A percentile compares a stretch with the other conserved stretches of the same genome.
phyloP scores from a whole-genome alignment of 176 grass and related monocot species.

The Oryza australiensis region DNA sequence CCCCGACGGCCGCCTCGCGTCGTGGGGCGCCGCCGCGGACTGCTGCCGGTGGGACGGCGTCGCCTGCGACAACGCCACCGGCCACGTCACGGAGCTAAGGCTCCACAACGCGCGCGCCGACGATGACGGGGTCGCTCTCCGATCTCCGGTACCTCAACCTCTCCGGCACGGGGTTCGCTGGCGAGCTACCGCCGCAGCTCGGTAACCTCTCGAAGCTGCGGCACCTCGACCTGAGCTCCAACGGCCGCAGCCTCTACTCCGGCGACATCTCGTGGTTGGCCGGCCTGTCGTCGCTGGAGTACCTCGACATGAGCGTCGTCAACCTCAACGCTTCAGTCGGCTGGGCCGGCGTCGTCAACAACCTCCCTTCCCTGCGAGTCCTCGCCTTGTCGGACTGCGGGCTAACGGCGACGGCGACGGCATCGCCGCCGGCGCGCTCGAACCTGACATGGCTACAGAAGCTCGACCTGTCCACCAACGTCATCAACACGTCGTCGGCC shows the following conservation, averaged over 20 bases:
- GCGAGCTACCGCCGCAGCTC: slow-evolving; percentile 19
- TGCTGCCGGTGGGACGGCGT: slow-evolving; percentile 28
- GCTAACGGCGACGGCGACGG: neutral
- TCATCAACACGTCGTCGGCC: neutral
- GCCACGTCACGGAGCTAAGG: slow-evolving; percentile 13
- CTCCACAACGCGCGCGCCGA: neutral
- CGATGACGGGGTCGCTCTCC: neutral
- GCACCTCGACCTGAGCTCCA: neutral
- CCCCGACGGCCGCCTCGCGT: slow-evolving; percentile 12
- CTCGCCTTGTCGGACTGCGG: neutral
- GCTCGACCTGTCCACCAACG: slow-evolving; percentile 25
- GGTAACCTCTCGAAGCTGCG: slow-evolving; percentile 6
- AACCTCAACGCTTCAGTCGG: neutral
- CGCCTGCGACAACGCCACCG: neutral
- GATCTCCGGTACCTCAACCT: slow-evolving; percentile 37
- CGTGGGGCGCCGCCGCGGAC: neutral
- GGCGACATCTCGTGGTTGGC: neutral
- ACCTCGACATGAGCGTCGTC: slow-evolving; percentile 3
- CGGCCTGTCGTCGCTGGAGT: neutral
- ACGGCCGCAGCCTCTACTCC: neutral
- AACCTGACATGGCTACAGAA: slow-evolving; percentile 24
- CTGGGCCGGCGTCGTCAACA: neutral
- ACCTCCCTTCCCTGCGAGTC: neutral
- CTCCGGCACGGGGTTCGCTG: neutral
- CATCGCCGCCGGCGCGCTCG: neutral